Evolutionary conservation across 345 rosid genomes (phyloP), one percentile per base, ranked within the genome.

Genomic region (Kandelia obovata): DNA sequence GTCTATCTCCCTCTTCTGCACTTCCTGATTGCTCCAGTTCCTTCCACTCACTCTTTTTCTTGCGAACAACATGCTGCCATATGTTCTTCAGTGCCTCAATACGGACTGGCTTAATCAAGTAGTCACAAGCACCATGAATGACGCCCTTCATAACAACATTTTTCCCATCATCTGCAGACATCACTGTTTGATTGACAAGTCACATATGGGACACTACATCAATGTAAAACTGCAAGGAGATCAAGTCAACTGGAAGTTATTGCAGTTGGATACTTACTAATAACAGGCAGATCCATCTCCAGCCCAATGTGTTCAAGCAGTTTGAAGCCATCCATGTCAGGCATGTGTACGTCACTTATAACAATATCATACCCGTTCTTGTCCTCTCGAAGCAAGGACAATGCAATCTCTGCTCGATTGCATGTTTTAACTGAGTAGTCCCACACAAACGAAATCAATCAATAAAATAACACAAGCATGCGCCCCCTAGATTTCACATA

Each of bases 371-470:
- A 72, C 32, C 77, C 73, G 47, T 77, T 68, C 35, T 55, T 72
- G 21, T 77, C 64, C 67, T 62, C 77, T 43, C 77, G 65, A 7
- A 77, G 76, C 28, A 72, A 35, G n/a, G 67, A 64, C 53, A 77
- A 59, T 15, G 80, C 80, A 11, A n/a, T 62, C 81, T 88, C 96
- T 19, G 99, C 97, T 78, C 97, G 83, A 75, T 80, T 88, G 83
- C 93, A 92, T 62, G 82, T 88, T 0, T 91, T 95, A 66, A 95
- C 99, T 95, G 97, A 68, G 77, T 9, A 78, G 37, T 0, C 31
- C 69, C 71, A 20, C 4, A 19, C n/a, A 68, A 37, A 69, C 47
- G 17, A 26, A 66, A 64, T 64, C 72, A 78, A 65, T 75, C 57
- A 74, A 61, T 51, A 63, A 71, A 77, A 60, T 53, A 70, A 51